A percentile compares a stretch with the other conserved stretches of the same genome.
phyloP scores from a whole-genome alignment of 2,329 filamentous ascomycete species.

The Neurospora sp. region DNA sequence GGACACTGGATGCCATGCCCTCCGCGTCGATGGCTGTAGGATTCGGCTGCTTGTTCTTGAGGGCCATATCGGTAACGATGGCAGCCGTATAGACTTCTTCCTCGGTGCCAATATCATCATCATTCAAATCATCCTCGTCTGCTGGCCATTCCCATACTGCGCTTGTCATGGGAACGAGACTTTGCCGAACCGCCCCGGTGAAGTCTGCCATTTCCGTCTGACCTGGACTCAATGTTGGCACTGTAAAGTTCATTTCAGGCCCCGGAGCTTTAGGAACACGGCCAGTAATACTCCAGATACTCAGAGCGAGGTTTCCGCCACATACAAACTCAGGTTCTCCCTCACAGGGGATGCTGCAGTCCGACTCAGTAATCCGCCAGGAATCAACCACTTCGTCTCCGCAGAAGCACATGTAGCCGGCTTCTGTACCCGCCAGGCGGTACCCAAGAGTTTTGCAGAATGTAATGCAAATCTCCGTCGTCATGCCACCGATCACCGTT shows the following conservation, averaged over 20 bases:
- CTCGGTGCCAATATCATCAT: not conserved
- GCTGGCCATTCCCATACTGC: constrained; percentile 13
- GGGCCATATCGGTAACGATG: not conserved
- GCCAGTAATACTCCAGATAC: constrained; percentile 14
- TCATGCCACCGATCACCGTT: constrained; percentile 9
- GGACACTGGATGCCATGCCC: constrained; percentile 5
- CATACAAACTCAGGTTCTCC: constrained; percentile 8
- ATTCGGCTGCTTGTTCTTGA: not conserved
- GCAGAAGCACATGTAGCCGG: constrained; percentile 16
- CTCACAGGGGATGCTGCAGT: constrained; percentile 14
- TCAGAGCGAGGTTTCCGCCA: constrained; percentile 14
- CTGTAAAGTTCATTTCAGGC: constrained; percentile 10
- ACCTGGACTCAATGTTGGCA: constrained; percentile 11
- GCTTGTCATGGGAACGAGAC: constrained; percentile 12
- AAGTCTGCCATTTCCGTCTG: constrained; percentile 9
- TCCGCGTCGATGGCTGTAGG: constrained; percentile 3
- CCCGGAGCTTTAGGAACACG: constrained; percentile 9
- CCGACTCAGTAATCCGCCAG: constrained; percentile 12
- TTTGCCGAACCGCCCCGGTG: constrained; percentile 13
- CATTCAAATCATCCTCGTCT: not conserved
- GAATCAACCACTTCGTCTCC: constrained; percentile 14
- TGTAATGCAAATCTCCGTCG: constrained; percentile 12
- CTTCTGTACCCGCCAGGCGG: constrained; percentile 12
- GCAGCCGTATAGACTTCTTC: not conserved
- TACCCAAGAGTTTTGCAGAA: constrained; percentile 11